Evolutionary conservation across 495 filamentous ascomycete genomes (phyloP).

Genomic region (Rhypophila decipiens): DNA sequence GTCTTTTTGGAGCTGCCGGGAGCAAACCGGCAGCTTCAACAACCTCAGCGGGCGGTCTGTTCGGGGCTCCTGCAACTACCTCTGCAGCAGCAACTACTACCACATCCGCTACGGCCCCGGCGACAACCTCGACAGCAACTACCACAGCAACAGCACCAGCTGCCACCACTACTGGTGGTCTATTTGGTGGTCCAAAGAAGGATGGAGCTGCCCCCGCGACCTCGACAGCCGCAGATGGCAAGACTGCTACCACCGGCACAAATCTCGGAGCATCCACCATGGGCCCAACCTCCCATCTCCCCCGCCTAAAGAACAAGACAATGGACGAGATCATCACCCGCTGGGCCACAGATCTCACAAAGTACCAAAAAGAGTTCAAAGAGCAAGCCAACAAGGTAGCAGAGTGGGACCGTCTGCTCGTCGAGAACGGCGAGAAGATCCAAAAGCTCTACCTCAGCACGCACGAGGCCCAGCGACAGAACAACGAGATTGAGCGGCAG

Average conservation of each 20-base stretch:
- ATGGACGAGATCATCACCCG: conserved; percentile 99
- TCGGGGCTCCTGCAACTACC: not conserved
- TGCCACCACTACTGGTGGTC: not conserved
- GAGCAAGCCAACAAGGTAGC: conserved; percentile 80
- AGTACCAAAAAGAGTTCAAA: conserved; percentile 94
- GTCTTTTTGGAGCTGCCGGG: not conserved
- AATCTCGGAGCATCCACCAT: conserved; percentile 62
- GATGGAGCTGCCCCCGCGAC: conserved; percentile 4
- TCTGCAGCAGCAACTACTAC: conserved; percentile 7
- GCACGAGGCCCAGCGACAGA: conserved; percentile 84
- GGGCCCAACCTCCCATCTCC: conserved; percentile 73
- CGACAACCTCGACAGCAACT: conserved; percentile 1
- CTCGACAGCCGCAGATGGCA: conserved; percentile 14
- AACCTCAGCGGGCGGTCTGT: not conserved
- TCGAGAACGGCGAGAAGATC: conserved; percentile 89
- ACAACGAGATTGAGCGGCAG: conserved; percentile 85
- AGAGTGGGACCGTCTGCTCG: conserved; percentile 83
- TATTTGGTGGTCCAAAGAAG: not conserved
- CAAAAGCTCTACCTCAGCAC: conserved; percentile 80
- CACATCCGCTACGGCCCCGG: not conserved
- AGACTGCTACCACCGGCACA: conserved; percentile 25
- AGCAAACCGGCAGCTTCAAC: not conserved
- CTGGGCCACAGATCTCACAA: conserved; percentile 90
- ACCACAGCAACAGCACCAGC: conserved; percentile 2
- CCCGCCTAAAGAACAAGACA: conserved; percentile 92